Base-by-base conservation (phyloP, 108 stramenopile species). In the Cyclostephanos tholiformis region DNA sequence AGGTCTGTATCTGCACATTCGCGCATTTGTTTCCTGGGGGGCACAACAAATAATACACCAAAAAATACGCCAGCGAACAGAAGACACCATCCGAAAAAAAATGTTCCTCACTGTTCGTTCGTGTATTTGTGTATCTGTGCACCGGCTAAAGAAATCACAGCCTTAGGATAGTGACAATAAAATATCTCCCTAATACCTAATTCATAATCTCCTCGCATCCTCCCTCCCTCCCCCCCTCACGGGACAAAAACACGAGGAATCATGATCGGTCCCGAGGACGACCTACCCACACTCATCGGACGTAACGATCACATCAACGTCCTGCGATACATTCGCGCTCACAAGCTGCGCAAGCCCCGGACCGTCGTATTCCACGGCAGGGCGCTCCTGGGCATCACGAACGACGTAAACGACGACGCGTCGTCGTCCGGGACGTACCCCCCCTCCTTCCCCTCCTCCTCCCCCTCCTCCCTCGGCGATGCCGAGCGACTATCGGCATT, bases 241-340 rank as follows among this genome's bases (percentile, higher is more conserved):
- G n/a, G n/a, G n/a, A 3, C 57, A 9, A 58, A 2, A 56, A 58
- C 27, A 30, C 27, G n/a, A n/a, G n/a, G n/a, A 58, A 58, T 17
- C 19, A 90, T 75, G 79, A 85, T 86, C 82, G 88, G 86, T 29
- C 89, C 91, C 49, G 88, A 86, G 43, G 89, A 86, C 25, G 89
- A 90, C 76, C 74, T 93, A 35, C 69, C 75, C 19, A 87, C 86
- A 51, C 81, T 93, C 64, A 70, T 88, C 44, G 30, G 22, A 11
- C 86, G 78, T 12, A 79, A 89, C 12, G 90, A 93, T 57, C 89
- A 91, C 66, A 65, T 90, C 43, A 85, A 83, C 53, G 84, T 88
- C 41, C 76, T 93, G 44, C 84, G 89, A 43, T 91, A 89, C 67
- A 80, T 93, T 66, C 88, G 92, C 52, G 82, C 87, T 10, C 86